These are phyloP conservation scores for Pythium sukuiense DNA, from an alignment of 352 stramenopile genomes.

Conservation along the genomic window DNA sequence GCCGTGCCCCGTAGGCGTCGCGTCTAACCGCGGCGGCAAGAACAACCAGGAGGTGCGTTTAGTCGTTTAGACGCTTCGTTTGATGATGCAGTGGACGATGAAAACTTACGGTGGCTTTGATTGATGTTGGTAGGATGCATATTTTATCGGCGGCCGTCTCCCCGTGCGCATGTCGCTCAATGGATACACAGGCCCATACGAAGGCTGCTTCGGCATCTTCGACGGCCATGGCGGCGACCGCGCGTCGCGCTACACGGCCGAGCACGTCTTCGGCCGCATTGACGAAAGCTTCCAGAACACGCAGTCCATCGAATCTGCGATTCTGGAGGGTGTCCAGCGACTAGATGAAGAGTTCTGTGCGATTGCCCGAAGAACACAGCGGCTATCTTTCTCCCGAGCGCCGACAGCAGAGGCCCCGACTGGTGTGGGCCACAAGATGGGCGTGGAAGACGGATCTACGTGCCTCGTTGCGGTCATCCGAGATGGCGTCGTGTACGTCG, in stretches of 20 bases:
- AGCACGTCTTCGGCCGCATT: conserved; percentile 72
- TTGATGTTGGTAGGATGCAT: conserved; percentile 56
- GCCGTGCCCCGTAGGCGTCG: conserved; percentile 59
- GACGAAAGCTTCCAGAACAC: conserved; percentile 39
- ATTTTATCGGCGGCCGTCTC: conserved; percentile 72
- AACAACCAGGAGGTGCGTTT: conserved; percentile 67
- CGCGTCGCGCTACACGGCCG: conserved; percentile 73
- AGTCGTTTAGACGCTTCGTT: background rate
- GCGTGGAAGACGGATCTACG: conserved; percentile 79
- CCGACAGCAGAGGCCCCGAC: conserved; percentile 15
- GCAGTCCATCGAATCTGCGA: conserved; percentile 50
- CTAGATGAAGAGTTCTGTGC: conserved; percentile 72
- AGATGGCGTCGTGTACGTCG: conserved; percentile 65
- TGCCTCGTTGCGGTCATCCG: conserved; percentile 77
- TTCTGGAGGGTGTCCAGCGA: conserved; percentile 54
- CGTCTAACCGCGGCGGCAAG: conserved; percentile 72
- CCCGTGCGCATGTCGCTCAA: conserved; percentile 73
- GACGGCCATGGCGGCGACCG: conserved; percentile 81
- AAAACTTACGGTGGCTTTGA: background rate
- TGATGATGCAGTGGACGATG: background rate
- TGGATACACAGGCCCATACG: conserved; percentile 56
- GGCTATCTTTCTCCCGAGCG: conserved; percentile 13
- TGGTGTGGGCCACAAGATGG: conserved; percentile 28
- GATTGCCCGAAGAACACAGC: conserved; percentile 47
- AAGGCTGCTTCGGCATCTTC: conserved; percentile 82